Percentiles rank a stretch among this genome's conserved stretches.
phyloP scores from a whole-genome alignment of 345 rosid species.

The Melastoma malabathricum region DNA sequence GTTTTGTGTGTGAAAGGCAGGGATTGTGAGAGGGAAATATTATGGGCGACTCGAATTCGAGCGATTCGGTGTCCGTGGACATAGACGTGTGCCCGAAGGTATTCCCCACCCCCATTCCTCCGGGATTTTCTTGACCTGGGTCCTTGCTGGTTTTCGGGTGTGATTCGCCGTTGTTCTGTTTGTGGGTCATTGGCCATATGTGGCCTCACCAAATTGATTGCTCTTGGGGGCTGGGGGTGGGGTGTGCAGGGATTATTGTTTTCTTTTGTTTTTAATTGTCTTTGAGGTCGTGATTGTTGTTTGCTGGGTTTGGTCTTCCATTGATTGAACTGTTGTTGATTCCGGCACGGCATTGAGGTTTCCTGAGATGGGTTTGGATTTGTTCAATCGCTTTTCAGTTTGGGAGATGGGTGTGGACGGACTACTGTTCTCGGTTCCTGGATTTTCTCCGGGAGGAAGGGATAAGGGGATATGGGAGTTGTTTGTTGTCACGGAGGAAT shows the following conservation, averaged over 20 bases:
- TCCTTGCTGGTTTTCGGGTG: background rate
- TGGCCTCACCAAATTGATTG: no score
- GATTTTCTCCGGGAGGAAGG: no score
- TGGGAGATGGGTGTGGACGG: no score
- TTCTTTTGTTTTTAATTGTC: no score
- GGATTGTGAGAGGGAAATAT: background rate
- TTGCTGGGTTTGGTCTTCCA: background rate
- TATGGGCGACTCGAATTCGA: constrained; percentile 32
- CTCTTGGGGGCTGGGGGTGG: no score
- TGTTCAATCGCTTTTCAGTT: no score
- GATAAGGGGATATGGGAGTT: no score
- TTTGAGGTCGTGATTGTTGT: background rate
- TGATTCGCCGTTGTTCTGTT: background rate
- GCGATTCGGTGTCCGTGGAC: constrained; percentile 78
- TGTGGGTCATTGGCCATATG: background rate
- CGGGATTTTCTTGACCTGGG: background rate
- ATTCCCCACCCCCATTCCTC: constrained; percentile 38
- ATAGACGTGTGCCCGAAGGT: constrained; percentile 58
- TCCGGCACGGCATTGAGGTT: no score
- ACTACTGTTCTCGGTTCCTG: no score
- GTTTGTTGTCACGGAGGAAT: no score
- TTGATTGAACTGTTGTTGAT: background rate
- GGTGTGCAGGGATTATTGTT: no score
- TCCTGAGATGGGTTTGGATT: no score
- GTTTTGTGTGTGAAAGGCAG: background rate